Percentiles rank a stretch among this genome's conserved stretches.
Conservation (phyloP, 2,329 filamentous ascomycete genomes). For the Plenodomus lindquistii region DNA sequence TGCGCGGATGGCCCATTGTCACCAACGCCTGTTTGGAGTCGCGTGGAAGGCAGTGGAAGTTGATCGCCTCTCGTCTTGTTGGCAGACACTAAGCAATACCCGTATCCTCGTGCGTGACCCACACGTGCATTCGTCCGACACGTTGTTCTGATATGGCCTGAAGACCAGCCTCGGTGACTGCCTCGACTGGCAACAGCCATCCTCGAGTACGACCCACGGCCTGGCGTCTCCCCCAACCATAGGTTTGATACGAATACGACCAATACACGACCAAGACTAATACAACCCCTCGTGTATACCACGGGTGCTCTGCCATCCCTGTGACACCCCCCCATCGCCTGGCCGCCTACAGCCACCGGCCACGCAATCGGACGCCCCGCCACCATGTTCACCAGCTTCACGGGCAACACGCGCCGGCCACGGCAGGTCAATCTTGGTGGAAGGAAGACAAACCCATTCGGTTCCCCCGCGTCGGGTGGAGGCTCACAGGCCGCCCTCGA, state of each 20-base stretch:
- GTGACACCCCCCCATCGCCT: not conserved
- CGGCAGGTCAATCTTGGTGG: slow-evolving; percentile 95
- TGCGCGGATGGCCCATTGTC: slow-evolving; percentile 6
- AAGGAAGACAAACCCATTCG: slow-evolving; percentile 79
- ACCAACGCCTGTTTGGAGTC: slow-evolving; percentile 4
- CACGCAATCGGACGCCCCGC: slow-evolving; percentile 8
- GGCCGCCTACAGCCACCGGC: not conserved
- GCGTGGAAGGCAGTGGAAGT: slow-evolving; percentile 12
- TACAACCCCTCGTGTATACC: too few species aligned
- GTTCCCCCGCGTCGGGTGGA: slow-evolving; percentile 58
- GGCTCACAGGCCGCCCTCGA: slow-evolving; percentile 78
- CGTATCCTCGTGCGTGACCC: not conserved
- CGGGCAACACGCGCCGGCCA: slow-evolving; percentile 79
- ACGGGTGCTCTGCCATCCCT: too few species aligned
- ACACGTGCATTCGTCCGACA: not conserved
- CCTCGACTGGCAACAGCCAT: not conserved
- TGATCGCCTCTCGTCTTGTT: not conserved
- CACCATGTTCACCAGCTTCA: slow-evolving; percentile 88
- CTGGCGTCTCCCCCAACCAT: too few species aligned
- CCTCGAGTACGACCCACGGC: too few species aligned
- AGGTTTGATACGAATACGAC: too few species aligned
- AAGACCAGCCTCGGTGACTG: not conserved
- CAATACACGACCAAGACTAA: too few species aligned
- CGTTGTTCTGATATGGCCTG: not conserved
- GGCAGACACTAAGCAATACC: not conserved